These are phyloP conservation scores for Truncatella angustata DNA, from an alignment of 2,329 filamentous ascomycete species.

Conservation along the genomic window DNA sequence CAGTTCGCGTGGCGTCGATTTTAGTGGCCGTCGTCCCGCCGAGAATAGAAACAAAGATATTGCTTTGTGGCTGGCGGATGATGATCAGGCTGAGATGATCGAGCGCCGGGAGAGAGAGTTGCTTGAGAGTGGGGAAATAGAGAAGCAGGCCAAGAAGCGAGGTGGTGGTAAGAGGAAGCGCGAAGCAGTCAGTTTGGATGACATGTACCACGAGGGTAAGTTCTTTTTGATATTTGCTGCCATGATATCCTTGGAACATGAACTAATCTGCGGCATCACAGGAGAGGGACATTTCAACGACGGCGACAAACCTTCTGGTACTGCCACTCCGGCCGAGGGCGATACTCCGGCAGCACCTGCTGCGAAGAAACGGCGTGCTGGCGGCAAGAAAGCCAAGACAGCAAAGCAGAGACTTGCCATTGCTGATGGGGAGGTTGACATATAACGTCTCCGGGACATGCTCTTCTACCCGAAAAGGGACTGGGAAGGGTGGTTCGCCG, in stretches of 20 bases:
- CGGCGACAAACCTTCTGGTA: constrained; percentile 76
- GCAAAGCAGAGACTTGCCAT: constrained; percentile 67
- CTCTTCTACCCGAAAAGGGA: neutral
- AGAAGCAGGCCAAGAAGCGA: constrained; percentile 62
- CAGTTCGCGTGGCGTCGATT: constrained; percentile 84
- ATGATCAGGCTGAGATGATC: constrained; percentile 92
- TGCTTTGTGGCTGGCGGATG: constrained; percentile 97
- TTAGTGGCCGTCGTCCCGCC: constrained; percentile 82
- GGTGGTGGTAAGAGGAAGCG: constrained; percentile 54
- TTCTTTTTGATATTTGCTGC: constrained; percentile 14
- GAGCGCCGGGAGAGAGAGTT: constrained; percentile 90
- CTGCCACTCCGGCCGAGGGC: constrained; percentile 73
- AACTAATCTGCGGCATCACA: constrained; percentile 42
- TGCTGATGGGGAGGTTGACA: constrained; percentile 57
- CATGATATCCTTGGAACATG: constrained; percentile 1
- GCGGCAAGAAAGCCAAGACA: constrained; percentile 63
- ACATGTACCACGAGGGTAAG: constrained; percentile 99
- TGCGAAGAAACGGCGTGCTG: constrained; percentile 55
- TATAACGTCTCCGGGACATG: constrained; percentile 16
- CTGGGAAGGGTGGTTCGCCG: neutral
- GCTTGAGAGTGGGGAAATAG: constrained; percentile 66
- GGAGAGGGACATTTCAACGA: constrained; percentile 97
- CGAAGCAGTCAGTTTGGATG: constrained; percentile 72
- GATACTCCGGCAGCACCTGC: constrained; percentile 44
- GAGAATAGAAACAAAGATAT: constrained; percentile 98